Conservation (phyloP, 257 asterid genomes). For the Ballota nigra region DNA sequence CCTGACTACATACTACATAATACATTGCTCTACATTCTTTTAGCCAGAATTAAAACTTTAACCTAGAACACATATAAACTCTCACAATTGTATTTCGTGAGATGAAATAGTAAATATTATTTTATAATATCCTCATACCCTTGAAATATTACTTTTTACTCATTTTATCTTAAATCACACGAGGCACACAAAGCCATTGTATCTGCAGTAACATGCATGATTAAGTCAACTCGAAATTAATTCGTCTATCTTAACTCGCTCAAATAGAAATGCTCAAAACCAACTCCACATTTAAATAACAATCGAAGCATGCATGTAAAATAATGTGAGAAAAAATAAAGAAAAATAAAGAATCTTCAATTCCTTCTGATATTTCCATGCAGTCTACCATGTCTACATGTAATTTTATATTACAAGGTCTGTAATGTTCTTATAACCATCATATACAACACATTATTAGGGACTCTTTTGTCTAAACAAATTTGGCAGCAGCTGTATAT, state of each 20-base stretch:
- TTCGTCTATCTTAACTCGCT: neutral
- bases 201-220: neutral
- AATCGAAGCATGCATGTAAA: neutral
- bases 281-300: neutral
- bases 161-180: neutral
- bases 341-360: neutral
- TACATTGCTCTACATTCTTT: too few species aligned
- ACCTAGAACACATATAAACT: too few species aligned
- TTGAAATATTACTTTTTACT: neutral
- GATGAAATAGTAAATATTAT: too few species aligned
- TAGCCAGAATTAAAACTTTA: too few species aligned
- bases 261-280: neutral
- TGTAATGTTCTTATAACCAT: constrained; percentile 4
- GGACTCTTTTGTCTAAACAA: constrained; percentile 11
- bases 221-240: neutral
- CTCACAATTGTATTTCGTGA: too few species aligned
- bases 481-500: constrained; percentile 13
- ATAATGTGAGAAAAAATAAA: neutral
- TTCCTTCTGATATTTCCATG: neutral
- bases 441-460: constrained; percentile 23
- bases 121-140: neutral
- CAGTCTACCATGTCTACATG: constrained; percentile 13
- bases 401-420: neutral
- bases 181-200: neutral
- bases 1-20: too few species aligned